Base-by-base conservation (phyloP, 371 early-diverging fungal species). In the Circinella minor region DNA sequence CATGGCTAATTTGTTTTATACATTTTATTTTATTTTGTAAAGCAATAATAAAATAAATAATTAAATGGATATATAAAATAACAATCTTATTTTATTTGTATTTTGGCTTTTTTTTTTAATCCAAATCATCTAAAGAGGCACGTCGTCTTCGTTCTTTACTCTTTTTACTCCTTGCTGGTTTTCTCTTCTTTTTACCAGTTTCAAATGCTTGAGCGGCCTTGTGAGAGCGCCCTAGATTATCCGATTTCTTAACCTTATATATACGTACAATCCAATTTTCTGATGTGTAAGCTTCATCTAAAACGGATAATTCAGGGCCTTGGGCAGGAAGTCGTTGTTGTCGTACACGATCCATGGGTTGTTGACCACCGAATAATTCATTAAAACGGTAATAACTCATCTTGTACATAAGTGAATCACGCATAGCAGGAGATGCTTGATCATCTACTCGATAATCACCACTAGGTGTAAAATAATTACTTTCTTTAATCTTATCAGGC, bases 251-350 rank as follows among this genome's bases (percentile, higher is more conserved):
- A 75, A 98, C 97, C 75, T 95, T 91, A 85, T 96, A 99, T 66
- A 99, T 95, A 48, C 99, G 88, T n/a, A 97, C 98, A 78, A 98
- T 93, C 93, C 96, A 94, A 83, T 96, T 93, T 75, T 94, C 92
- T 0, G 94, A 88, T 17, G 96, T 94, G 71, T 87, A 96, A 2
- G 93, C 97, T 80, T 99, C 99, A 57, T 98, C 98, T 62, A 99
- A 72, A 18, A 90, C 91, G 36, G 87, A 86, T 39, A 99, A 81
- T 55, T 91, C 90, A 47, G 98, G 95, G 4, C 91, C 89, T 67
- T 90, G 89, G 1, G 84, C 73, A 1, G 95, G 92, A 66, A 98
- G 85, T 20, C 81, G 79, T 37, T 92, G 87, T n/a, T 89, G 85
- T 48, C 99, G 92, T 20, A 97, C 99, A 66, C 95, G 92, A 73